These are phyloP conservation scores for Lunularia cruciata DNA, from an alignment of 225 moss, liverwort and hornwort genomes.

Conservation along the genomic window DNA sequence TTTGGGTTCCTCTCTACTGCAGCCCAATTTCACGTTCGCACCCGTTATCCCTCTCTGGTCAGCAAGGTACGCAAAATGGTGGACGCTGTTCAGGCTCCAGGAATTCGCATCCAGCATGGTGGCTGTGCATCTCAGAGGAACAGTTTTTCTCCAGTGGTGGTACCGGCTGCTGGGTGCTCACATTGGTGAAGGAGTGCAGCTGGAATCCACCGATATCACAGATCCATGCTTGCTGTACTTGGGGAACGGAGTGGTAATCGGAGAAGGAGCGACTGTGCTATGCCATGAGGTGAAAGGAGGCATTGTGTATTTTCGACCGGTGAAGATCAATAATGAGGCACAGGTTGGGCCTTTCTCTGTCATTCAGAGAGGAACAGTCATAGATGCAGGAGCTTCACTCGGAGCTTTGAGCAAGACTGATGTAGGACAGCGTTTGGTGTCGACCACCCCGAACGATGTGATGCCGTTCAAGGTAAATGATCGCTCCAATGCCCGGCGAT, in stretches of 20 bases:
- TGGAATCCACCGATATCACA: slow-evolving; percentile 29
- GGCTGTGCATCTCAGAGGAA: slow-evolving; percentile 30
- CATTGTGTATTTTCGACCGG: slow-evolving; percentile 1
- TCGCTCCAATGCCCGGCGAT: no score
- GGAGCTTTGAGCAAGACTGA: slow-evolving; percentile 21
- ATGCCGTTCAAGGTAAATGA: no score
- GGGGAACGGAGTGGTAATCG: slow-evolving; percentile 20
- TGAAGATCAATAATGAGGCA: slow-evolving; percentile 4
- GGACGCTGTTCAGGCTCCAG: slow-evolving; percentile 29
- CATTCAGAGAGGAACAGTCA: slow-evolving; percentile 18
- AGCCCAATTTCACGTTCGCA: slow-evolving; percentile 2
- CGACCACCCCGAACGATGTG: background rate
- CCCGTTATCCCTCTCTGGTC: slow-evolving; percentile 36
- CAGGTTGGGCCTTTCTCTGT: slow-evolving; percentile 19
- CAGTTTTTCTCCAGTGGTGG: slow-evolving; percentile 29
- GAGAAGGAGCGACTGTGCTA: slow-evolving; percentile 24
- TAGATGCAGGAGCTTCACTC: slow-evolving; percentile 11
- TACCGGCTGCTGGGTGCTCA: slow-evolving; percentile 35
- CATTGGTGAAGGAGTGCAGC: slow-evolving; percentile 15
- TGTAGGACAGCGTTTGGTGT: slow-evolving; percentile 3
- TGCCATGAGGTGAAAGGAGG: slow-evolving; percentile 31
- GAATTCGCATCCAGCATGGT: slow-evolving; percentile 27
- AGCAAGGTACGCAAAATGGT: slow-evolving; percentile 27
- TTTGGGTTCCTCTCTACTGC: slow-evolving; percentile 12
- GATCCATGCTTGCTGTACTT: slow-evolving; percentile 32